Base-by-base conservation (phyloP, 768 basidiomycete species). In the Polyporus arcularius region DNA sequence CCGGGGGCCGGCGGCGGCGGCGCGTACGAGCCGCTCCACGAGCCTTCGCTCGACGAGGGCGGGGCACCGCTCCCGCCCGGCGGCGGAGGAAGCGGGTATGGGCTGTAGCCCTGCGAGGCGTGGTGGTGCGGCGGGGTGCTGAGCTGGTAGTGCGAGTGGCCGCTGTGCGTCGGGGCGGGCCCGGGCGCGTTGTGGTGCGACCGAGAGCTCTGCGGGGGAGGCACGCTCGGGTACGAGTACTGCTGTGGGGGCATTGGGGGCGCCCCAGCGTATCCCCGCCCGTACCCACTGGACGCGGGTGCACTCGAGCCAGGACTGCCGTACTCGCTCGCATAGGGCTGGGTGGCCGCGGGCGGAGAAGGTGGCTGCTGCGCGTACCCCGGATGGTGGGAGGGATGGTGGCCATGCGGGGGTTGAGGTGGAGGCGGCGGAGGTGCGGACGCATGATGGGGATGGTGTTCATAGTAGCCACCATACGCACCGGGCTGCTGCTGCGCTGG, bases 1-100 rank as follows among this genome's bases (percentile, higher is more conserved):
- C 46, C 55, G 21, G 43, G 39, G 38, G 48, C 57, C 21, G 50
- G 62, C 52, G 59, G 59, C 3, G 65, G 61, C 12, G 60, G 57
- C 50, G 53, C 58, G 38, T 55, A 60, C 42, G 56, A 31, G 43
- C 51, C 45, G 46, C 56, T 53, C 58, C 58, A 54, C 57, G 57
- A 58, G 52, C 48, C 50, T 51, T 60, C 52, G 45, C 55, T 42
- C 7, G 40, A 26, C 9, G 48, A 41, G 46, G 35, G 14, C 4
- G 46, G 53, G 35, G 56, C 63, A n/a, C 45, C 42, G 53, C 32
- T 48, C 35, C 57, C 40, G 51, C 58, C 58, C 49, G 65, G 64
- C 21, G 59, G 68, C 31, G 68, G 70, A 59, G 65, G 64, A 15
- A 61, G 65, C 48, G 68, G 70, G 64, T 71, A 69, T 58, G 60